Percentiles rank a stretch among this genome's conserved stretches.
Conservation (phyloP, 2,329 filamentous ascomycete genomes). For the Chaetomium strumarium region DNA sequence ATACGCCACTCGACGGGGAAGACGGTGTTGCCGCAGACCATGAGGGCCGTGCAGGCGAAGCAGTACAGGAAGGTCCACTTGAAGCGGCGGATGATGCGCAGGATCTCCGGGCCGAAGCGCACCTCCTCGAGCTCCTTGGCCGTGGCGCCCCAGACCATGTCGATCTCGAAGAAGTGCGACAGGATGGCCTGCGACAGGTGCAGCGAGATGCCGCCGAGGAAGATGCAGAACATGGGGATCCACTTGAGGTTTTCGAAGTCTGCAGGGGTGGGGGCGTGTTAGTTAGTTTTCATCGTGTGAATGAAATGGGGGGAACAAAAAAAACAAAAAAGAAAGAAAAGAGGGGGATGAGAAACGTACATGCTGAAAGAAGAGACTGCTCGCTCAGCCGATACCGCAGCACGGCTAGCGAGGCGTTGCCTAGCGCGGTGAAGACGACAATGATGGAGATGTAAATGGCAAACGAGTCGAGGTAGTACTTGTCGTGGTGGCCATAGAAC, state of each 20-base stretch:
- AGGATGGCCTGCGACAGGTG: slow-evolving; percentile 76
- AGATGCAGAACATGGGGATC: slow-evolving; percentile 68
- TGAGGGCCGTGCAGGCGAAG: slow-evolving; percentile 38
- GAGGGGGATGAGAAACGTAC: slow-evolving; percentile 35
- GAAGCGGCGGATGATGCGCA: slow-evolving; percentile 50
- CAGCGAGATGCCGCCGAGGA: slow-evolving; percentile 74
- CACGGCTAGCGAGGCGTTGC: slow-evolving; percentile 64
- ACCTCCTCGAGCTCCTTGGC: slow-evolving; percentile 69
- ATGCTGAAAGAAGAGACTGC: slow-evolving; percentile 42
- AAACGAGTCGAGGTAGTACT: slow-evolving; percentile 75
- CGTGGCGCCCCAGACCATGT: slow-evolving; percentile 83
- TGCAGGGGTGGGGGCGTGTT: slow-evolving; percentile 11
- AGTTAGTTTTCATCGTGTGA: background rate
- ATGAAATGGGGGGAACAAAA: background rate
- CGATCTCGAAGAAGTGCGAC: slow-evolving; percentile 76
- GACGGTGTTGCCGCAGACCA: slow-evolving; percentile 43
- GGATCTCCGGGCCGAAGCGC: slow-evolving; percentile 52
- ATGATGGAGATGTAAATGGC: slow-evolving; percentile 76
- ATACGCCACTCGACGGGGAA: slow-evolving; percentile 52
- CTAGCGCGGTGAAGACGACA: slow-evolving; percentile 69
- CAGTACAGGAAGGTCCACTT: slow-evolving; percentile 49
- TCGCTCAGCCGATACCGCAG: slow-evolving; percentile 69
- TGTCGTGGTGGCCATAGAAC: slow-evolving; percentile 71
- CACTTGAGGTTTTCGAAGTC: slow-evolving; percentile 65
- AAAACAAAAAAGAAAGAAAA: no score